phyloP scores from a whole-genome alignment of 768 basidiomycete genomes.

The Lactarius trivialis region DNA sequence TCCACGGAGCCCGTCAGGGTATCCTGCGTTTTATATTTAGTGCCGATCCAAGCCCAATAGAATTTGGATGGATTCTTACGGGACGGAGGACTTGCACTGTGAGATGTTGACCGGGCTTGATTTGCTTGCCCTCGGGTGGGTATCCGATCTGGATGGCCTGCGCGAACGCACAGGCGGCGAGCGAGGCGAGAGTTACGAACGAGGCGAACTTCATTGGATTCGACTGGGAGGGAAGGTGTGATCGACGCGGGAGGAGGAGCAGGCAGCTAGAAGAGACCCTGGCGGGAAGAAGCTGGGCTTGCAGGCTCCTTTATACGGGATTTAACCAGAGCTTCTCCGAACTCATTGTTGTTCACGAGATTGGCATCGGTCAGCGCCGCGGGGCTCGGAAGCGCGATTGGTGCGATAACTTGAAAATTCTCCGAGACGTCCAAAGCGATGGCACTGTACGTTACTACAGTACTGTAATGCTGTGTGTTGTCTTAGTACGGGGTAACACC shows the following conservation, averaged over 20 bases:
- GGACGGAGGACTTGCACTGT: slow-evolving; percentile 33
- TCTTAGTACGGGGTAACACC: too few species aligned
- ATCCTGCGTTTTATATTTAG: slow-evolving; percentile 20
- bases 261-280: slow-evolving; percentile 23
- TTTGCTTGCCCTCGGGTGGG: slow-evolving; percentile 24
- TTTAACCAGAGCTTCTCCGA: neutral
- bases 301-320: slow-evolving; percentile 13
- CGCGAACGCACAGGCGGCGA: slow-evolving; percentile 24
- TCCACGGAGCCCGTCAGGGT: slow-evolving; percentile 31
- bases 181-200: slow-evolving; percentile 23
- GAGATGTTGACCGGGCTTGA: slow-evolving; percentile 28
- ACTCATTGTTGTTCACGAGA: neutral
- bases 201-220: slow-evolving; percentile 18
- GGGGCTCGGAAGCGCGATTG: neutral
- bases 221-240: neutral
- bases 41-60: neutral
- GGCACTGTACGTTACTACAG: too few species aligned
- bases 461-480: too few species aligned
- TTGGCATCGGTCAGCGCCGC: too few species aligned
- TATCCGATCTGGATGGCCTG: slow-evolving; percentile 32
- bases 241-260: slow-evolving; percentile 14
- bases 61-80: slow-evolving; percentile 17
- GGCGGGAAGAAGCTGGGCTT: neutral
- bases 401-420: neutral
- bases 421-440: too few species aligned